phyloP scores from a whole-genome alignment of 2,329 filamentous ascomycete genomes.

The Aspergillus novofumigatus region DNA sequence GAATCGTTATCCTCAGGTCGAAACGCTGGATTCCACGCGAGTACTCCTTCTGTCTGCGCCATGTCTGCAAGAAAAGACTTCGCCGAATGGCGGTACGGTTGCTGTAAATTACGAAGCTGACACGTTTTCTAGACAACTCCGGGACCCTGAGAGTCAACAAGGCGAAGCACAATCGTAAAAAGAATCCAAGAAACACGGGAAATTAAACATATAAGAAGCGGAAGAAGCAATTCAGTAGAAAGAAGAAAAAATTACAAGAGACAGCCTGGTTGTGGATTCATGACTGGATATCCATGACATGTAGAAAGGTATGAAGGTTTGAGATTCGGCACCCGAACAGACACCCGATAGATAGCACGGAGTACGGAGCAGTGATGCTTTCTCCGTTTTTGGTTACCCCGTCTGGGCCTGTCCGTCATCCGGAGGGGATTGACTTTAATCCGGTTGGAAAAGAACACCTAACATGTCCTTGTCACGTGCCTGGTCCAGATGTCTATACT shows the following conservation, averaged over 20 bases:
- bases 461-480: constrained; percentile 10
- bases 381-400: background rate
- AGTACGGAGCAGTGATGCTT: constrained; percentile 1
- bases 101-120: constrained; percentile 19
- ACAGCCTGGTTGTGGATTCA: background rate
- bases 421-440: constrained; percentile 8
- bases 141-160: constrained; percentile 20
- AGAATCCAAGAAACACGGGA: constrained; percentile 1
- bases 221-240: background rate
- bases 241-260: constrained; percentile 1
- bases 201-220: constrained; percentile 6
- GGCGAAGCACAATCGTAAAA: constrained; percentile 8
- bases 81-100: constrained; percentile 10
- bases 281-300: background rate
- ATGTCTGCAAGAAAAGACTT: constrained; percentile 15
- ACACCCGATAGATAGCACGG: background rate
- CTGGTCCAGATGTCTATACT: background rate
- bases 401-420: constrained; percentile 6
- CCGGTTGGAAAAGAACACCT: constrained; percentile 16
- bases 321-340: background rate
- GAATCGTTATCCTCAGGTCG: constrained; percentile 38
- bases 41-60: constrained; percentile 18
- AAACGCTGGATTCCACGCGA: constrained; percentile 55
- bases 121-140: constrained; percentile 23
- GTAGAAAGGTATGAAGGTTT: background rate